phyloP scores from a whole-genome alignment of 768 basidiomycete species.

The Chalciporus chontae region DNA sequence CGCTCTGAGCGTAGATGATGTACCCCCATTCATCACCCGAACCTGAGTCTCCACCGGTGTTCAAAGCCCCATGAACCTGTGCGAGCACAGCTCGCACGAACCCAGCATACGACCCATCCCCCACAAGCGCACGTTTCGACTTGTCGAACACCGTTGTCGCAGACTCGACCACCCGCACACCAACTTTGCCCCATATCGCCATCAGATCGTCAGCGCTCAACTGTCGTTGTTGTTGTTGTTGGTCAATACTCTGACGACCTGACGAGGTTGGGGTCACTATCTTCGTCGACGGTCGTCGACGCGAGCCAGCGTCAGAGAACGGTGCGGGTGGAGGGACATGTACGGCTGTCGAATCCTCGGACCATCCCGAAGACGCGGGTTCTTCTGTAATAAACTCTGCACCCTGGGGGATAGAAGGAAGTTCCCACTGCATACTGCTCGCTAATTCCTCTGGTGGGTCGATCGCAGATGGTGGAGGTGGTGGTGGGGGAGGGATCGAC shows the following conservation, averaged over 20 bases:
- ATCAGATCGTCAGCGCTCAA: slow-evolving; percentile 65
- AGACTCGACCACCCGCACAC: slow-evolving; percentile 67
- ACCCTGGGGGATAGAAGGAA: slow-evolving; percentile 56
- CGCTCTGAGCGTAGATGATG: slow-evolving; percentile 71
- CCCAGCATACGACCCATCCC: slow-evolving; percentile 80
- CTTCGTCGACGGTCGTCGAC: not conserved
- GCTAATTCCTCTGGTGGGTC: slow-evolving; percentile 33
- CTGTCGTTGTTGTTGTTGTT: slow-evolving; percentile 25
- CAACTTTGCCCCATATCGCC: slow-evolving; percentile 67
- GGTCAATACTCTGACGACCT: slow-evolving; percentile 24
- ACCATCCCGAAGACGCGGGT: slow-evolving; percentile 56
- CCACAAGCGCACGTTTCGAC: slow-evolving; percentile 74
- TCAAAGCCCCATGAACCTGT: slow-evolving; percentile 61
- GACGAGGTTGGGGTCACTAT: not conserved
- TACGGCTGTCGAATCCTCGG: slow-evolving; percentile 49
- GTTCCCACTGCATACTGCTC: slow-evolving; percentile 58
- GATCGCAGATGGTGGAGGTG: slow-evolving; percentile 38
- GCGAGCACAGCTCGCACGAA: slow-evolving; percentile 67
- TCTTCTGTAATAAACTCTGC: slow-evolving; percentile 54
- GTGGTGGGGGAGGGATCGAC: slow-evolving; percentile 29
- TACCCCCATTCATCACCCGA: slow-evolving; percentile 56
- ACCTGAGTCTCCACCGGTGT: slow-evolving; percentile 20
- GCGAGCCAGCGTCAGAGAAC: slow-evolving; percentile 12
- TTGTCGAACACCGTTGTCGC: slow-evolving; percentile 68
- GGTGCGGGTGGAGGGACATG: slow-evolving; percentile 17